These are phyloP conservation scores for Fusarium pseudocircinatum DNA, from an alignment of 2,329 filamentous ascomycete species.

Conservation along the genomic window DNA sequence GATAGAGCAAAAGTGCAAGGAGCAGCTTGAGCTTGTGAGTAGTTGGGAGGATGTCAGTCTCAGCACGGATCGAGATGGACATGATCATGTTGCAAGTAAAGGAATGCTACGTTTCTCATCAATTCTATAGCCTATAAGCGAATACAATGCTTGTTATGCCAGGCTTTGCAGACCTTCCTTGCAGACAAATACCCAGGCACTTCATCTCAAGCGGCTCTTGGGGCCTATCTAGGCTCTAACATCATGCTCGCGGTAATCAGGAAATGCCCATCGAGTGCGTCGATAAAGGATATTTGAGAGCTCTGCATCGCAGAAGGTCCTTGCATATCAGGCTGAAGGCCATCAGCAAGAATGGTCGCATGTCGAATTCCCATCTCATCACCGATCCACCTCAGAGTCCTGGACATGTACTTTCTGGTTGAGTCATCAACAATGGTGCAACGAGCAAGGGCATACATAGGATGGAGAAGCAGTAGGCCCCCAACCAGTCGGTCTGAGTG, in stretches of 20 bases:
- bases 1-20: constrained; percentile 7
- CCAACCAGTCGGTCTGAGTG: not conserved
- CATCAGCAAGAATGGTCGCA: not conserved
- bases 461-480: not conserved
- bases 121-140: not conserved
- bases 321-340: not conserved
- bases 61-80: not conserved
- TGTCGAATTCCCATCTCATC: constrained; percentile 9
- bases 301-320: constrained; percentile 5
- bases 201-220: not conserved
- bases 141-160: not conserved
- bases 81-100: constrained; percentile 6
- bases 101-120: constrained; percentile 4
- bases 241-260: constrained; percentile 14
- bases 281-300: not conserved
- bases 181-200: accelerated
- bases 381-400: not conserved
- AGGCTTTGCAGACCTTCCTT: accelerated
- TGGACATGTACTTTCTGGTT: not conserved
- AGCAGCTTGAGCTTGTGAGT: not conserved
- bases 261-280: constrained; percentile 16
- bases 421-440: not conserved
- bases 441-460: constrained; percentile 1
- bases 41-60: constrained; percentile 2
- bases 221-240: not conserved